These are phyloP conservation scores for Lepraria neglecta DNA, from an alignment of 495 filamentous ascomycete species.

Conservation along the genomic window DNA sequence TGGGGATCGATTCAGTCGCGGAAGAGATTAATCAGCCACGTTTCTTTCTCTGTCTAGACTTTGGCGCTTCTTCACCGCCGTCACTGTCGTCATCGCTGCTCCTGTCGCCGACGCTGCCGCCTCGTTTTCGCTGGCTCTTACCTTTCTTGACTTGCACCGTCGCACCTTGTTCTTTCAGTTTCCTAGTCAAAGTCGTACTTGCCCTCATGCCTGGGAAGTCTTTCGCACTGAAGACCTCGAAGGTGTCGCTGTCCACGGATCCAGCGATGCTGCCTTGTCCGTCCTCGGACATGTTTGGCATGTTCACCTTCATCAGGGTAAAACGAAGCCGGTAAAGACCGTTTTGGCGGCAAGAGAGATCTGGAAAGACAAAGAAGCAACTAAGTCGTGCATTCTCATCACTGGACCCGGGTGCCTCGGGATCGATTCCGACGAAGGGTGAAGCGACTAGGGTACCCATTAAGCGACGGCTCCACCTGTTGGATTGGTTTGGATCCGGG, in stretches of 20 bases:
- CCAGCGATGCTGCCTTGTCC: constrained; percentile 21
- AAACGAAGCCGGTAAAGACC: constrained; percentile 79
- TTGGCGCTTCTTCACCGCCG: constrained; percentile 1
- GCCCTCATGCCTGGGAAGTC: constrained; percentile 90
- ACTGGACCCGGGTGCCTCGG: constrained; percentile 22
- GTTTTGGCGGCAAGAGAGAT: constrained; percentile 84
- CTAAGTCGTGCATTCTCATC: constrained; percentile 50
- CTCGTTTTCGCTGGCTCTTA: constrained; percentile 21
- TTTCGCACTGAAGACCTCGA: constrained; percentile 90
- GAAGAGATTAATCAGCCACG: constrained; percentile 2
- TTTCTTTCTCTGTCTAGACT: constrained; percentile 16
- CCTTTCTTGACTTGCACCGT: constrained; percentile 30
- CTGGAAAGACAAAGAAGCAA: constrained; percentile 92
- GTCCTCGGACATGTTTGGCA: constrained; percentile 30
- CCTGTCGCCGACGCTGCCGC: constrained; percentile 20
- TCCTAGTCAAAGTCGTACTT: constrained; percentile 28
- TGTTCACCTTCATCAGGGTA: constrained; percentile 74
- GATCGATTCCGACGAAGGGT: constrained; percentile 55
- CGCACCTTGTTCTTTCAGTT: constrained; percentile 29
- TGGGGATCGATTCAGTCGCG: not conserved
- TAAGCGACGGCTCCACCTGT: constrained; percentile 49
- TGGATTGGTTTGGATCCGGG: constrained; percentile 40
- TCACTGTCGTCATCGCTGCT: constrained; percentile 22
- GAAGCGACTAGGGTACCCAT: constrained; percentile 75
- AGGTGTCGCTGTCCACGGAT: constrained; percentile 36